Evolutionary conservation across 139 green algal species (phyloP).

Genomic region (Haematococcus lacustris): DNA sequence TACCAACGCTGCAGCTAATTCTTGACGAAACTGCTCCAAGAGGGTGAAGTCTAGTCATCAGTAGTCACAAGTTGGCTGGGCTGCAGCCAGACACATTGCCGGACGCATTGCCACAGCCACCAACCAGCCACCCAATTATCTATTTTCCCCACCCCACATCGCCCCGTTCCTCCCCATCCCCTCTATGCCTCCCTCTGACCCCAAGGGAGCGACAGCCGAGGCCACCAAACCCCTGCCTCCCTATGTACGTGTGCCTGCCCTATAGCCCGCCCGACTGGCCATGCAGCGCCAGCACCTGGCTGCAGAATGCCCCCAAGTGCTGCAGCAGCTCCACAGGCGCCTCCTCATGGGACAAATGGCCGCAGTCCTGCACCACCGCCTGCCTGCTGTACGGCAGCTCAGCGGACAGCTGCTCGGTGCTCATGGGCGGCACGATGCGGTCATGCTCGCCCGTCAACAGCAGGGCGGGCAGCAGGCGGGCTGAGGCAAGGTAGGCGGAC

Average conservation of each 20-base stretch:
- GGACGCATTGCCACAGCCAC: not conserved
- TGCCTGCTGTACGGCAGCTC: slow-evolving; percentile 23
- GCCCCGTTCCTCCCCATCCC: too few species aligned
- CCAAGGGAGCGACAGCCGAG: too few species aligned
- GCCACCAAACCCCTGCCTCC: too few species aligned
- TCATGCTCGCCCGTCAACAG: slow-evolving; percentile 50
- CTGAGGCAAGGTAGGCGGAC: slow-evolving; percentile 11
- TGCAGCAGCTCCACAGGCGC: slow-evolving; percentile 40
- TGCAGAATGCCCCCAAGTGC: slow-evolving; percentile 38
- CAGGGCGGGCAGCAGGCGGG: slow-evolving; percentile 34
- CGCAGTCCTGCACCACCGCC: slow-evolving; percentile 52
- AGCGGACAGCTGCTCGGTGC: slow-evolving; percentile 14
- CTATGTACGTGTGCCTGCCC: too few species aligned
- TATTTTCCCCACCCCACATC: too few species aligned
- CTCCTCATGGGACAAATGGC: slow-evolving; percentile 73
- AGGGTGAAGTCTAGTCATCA: too few species aligned
- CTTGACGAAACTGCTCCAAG: too few species aligned
- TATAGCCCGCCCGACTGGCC: too few species aligned
- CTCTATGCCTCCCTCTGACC: too few species aligned
- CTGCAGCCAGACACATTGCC: not conserved
- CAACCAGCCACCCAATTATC: too few species aligned
- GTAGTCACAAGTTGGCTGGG: too few species aligned
- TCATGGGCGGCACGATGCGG: slow-evolving; percentile 32
- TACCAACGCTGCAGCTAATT: too few species aligned
- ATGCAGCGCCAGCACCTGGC: slow-evolving; percentile 27